Evolutionary conservation across 2,329 filamentous ascomycete species (phyloP).

Genomic region (Fusarium sp.): DNA sequence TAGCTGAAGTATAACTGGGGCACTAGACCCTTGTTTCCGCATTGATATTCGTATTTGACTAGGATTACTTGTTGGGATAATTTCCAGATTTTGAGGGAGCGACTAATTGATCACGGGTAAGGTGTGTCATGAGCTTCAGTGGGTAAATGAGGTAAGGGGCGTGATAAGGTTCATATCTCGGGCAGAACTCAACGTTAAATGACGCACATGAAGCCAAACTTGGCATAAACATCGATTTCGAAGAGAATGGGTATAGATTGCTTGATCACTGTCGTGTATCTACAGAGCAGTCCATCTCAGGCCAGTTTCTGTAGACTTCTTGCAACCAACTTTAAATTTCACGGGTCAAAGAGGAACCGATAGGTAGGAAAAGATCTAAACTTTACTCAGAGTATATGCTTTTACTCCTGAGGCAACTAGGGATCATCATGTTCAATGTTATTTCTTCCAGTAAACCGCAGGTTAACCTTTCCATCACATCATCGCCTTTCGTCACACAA

Average conservation of each 20-base stretch:
- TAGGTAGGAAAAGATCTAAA: no score
- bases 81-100: rapidly evolving
- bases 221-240: rapidly evolving
- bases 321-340: not conserved
- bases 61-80: not conserved
- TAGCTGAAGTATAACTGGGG: not conserved
- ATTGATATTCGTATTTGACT: rapidly evolving
- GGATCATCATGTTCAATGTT: not conserved
- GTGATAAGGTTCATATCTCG: not conserved
- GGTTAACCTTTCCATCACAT: no score
- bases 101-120: rapidly evolving
- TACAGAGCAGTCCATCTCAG: not conserved
- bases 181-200: rapidly evolving
- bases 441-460: not conserved
- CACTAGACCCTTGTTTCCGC: not conserved
- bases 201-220: rapidly evolving
- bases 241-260: rapidly evolving
- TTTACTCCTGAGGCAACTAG: not conserved
- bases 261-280: rapidly evolving
- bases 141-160: rapidly evolving
- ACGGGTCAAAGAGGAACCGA: no score
- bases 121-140: rapidly evolving
- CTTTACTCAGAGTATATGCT: no score
- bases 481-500: not conserved
- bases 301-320: rapidly evolving